Evolutionary conservation across 2,329 filamentous ascomycete genomes (phyloP).

Genomic region (Ilyonectria robusta): DNA sequence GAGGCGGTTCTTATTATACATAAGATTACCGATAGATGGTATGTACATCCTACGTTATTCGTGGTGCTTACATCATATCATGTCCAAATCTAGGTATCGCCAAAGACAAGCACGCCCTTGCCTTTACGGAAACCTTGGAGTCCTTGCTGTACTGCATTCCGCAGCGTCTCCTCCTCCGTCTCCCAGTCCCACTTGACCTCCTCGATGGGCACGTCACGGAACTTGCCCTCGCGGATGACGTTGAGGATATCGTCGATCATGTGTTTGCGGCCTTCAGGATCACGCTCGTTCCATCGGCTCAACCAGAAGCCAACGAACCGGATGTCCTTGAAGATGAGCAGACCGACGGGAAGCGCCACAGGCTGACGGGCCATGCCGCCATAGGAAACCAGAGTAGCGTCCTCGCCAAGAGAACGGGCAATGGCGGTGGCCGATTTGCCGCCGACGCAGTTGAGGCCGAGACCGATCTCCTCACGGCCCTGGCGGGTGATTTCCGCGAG

Average conservation of each 20-base stretch:
- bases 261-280: slow-evolving; percentile 80
- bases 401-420: slow-evolving; percentile 78
- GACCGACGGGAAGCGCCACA: slow-evolving; percentile 82
- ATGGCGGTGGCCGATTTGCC: slow-evolving; percentile 86
- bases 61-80: neutral
- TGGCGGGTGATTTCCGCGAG: slow-evolving; percentile 78
- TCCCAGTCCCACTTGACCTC: slow-evolving; percentile 88
- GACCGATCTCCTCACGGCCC: slow-evolving; percentile 78
- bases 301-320: slow-evolving; percentile 96
- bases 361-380: slow-evolving; percentile 95
- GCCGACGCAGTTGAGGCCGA: slow-evolving; percentile 95
- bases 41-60: slow-evolving; percentile 13
- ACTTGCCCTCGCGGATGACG: slow-evolving; percentile 80
- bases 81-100: slow-evolving; percentile 62
- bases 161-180: slow-evolving; percentile 78
- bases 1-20: neutral
- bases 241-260: slow-evolving; percentile 90
- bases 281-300: slow-evolving; percentile 85
- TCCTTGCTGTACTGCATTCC: slow-evolving; percentile 84
- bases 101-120: slow-evolving; percentile 92
- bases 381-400: slow-evolving; percentile 89
- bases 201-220: slow-evolving; percentile 87
- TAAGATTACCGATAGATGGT: neutral
- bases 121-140: slow-evolving; percentile 87
- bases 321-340: slow-evolving; percentile 95